A percentile compares a stretch with the other conserved stretches of the same genome.
Evolutionary conservation across 2,329 filamentous ascomycete species (phyloP).

Genomic region (Aspergillus sojae): DNA sequence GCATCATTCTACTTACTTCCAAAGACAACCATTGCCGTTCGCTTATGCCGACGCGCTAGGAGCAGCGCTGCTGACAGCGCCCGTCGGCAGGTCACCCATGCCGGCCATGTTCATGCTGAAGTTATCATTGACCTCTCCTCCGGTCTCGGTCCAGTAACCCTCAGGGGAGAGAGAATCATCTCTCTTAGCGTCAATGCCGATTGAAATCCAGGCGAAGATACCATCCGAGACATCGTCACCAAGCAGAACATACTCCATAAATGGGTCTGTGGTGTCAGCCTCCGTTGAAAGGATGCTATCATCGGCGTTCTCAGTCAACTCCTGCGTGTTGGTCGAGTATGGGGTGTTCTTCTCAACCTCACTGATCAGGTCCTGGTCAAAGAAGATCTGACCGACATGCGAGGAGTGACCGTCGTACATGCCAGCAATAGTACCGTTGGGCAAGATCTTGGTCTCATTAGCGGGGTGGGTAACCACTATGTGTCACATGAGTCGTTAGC

Average conservation of each 20-base stretch:
- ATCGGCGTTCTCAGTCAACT: neutral
- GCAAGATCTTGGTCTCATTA: slow-evolving; percentile 24
- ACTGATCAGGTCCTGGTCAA: neutral
- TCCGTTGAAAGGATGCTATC: slow-evolving; percentile 3
- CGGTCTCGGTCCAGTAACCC: neutral
- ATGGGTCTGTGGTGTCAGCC: slow-evolving; percentile 3
- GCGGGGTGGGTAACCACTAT: slow-evolving; percentile 30
- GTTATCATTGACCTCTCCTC: neutral
- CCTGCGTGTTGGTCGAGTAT: neutral
- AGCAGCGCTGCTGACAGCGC: neutral
- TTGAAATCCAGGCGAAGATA: slow-evolving; percentile 6
- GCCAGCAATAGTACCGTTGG: neutral
- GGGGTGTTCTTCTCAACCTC: neutral
- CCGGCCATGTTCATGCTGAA: neutral
- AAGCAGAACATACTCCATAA: slow-evolving; percentile 8
- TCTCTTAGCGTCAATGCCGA: neutral
- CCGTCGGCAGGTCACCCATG: neutral
- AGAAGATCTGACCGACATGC: slow-evolving; percentile 1
- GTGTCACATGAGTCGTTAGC: neutral
- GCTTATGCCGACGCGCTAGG: neutral
- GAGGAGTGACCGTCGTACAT: neutral
- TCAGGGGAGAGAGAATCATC: neutral
- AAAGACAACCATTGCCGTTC: neutral
- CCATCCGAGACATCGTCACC: slow-evolving; percentile 23
- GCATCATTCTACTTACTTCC: neutral